Base-by-base conservation (phyloP, 345 rosid species). In the Corchorus olitorius region DNA sequence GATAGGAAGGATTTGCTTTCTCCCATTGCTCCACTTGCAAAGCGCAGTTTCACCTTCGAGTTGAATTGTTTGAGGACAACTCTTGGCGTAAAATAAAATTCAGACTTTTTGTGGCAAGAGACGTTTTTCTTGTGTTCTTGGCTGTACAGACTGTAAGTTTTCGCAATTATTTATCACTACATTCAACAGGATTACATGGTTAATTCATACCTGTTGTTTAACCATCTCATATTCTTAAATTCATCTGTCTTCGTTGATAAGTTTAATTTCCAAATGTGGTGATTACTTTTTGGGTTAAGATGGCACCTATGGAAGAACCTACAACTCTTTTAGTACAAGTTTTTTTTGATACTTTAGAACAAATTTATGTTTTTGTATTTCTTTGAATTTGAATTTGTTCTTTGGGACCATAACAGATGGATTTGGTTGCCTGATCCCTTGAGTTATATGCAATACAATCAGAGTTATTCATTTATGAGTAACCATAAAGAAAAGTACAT, bases 1-100 rank as follows among this genome's bases (percentile, higher is more conserved):
- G 59, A 37, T 74, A 92, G 94, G 99, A 96, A 89, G 99, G 99
- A 39, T 96, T 90, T 88, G 97, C 97, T 52, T 95, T 95, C 83
- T 95, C 97, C 19, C 98, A 95, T 77, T 95, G 99, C 84, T 86
- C 91, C 10, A 91, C 94, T 56, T 89, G 94, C 83, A 87, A 86
- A 77, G 92, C 94, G 5, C 91, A 84, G 53, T 91, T 85, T 86
- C 99, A 92, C 73, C 90, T 96, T 60, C 91, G 83, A 22, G 90
- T 92, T 75, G 78, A 80, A 52, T 78, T 85, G 9, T 87, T 89
- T 81, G 97, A 96, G 82, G 98, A 89, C 75, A 92, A 86, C 78
- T 86, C 97, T 15, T 93, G 99, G 97, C 96, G 93, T 60, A 92
- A 89, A 84, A 77, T 87, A 39, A 96, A 93, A 79, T 96, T 96